phyloP scores from a whole-genome alignment of 1,139 yeast species.

The Nakaseomyces sp. region DNA sequence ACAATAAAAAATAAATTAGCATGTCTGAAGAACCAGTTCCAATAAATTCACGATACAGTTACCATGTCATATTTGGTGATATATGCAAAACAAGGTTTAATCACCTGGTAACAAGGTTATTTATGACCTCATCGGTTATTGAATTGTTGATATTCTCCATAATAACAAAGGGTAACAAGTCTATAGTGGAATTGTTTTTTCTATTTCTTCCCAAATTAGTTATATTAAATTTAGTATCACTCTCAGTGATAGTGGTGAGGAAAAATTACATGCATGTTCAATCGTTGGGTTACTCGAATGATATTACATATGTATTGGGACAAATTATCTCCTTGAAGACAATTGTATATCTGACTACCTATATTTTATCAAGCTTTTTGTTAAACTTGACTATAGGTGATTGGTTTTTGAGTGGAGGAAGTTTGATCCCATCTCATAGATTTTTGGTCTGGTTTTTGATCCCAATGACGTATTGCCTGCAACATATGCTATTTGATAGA shows the following conservation, averaged over 20 bases:
- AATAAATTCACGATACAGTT: constrained; percentile 27
- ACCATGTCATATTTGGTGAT: constrained; percentile 35
- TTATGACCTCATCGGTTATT: constrained; percentile 30
- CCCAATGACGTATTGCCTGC: constrained; percentile 43
- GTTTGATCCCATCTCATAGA: constrained; percentile 19
- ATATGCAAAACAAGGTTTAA: constrained; percentile 35
- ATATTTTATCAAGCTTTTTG: constrained; percentile 38
- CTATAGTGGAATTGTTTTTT: constrained; percentile 24
- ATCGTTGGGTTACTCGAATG: constrained; percentile 42
- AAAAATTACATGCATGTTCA: constrained; percentile 45
- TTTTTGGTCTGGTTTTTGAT: constrained; percentile 28
- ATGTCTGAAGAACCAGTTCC: constrained; percentile 18
- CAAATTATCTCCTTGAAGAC: constrained; percentile 40
- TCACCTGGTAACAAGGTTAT: constrained; percentile 33
- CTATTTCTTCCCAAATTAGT: constrained; percentile 29
- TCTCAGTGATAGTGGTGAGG: constrained; percentile 42
- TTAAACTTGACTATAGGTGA: constrained; percentile 31
- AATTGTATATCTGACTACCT: constrained; percentile 29
- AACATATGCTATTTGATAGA: constrained; percentile 50
- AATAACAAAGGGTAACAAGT: constrained; percentile 13
- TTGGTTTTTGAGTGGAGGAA: constrained; percentile 17
- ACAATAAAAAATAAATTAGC: not conserved
- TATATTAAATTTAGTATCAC: constrained; percentile 32
- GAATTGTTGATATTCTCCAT: constrained; percentile 29
- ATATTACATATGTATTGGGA: constrained; percentile 41